Percentiles rank a stretch among this genome's conserved stretches.
phyloP scores from a whole-genome alignment of 139 green algal species.

The Pseudopediastrum boryanum region DNA sequence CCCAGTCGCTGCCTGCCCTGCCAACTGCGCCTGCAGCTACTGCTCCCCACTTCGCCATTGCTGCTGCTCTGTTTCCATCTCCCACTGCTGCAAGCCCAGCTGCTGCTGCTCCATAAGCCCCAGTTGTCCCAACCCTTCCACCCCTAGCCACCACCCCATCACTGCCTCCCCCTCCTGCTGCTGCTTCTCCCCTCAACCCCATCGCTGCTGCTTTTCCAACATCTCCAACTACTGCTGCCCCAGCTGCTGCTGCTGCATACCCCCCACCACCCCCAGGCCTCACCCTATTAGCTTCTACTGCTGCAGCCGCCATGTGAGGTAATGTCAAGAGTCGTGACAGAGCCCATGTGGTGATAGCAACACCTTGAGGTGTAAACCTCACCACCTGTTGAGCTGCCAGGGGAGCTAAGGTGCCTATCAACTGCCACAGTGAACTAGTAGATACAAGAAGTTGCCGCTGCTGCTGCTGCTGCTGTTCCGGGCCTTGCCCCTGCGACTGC shows the following conservation, averaged over 20 bases:
- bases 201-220: not conserved
- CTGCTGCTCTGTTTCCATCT: too few species aligned
- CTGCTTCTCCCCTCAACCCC: not conserved
- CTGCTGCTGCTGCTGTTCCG: too few species aligned
- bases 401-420: not conserved
- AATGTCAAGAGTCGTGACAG: conserved; percentile 1
- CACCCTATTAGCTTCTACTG: not conserved
- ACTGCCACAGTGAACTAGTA: not conserved
- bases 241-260: conserved; percentile 24
- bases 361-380: conserved; percentile 32
- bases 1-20: too few species aligned
- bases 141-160: too few species aligned
- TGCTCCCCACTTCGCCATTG: too few species aligned
- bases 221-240: conserved; percentile 6
- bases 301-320: not conserved
- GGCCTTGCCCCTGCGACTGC: too few species aligned
- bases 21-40: too few species aligned
- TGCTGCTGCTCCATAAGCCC: too few species aligned
- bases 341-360: conserved; percentile 9
- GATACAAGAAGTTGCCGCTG: not conserved
- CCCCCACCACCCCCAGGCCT: not conserved
- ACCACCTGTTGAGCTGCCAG: conserved; percentile 28
- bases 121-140: too few species aligned
- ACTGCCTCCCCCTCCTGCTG: not conserved
- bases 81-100: too few species aligned